Conservation (phyloP, 768 basidiomycete genomes). For the Boletus patriciae region DNA sequence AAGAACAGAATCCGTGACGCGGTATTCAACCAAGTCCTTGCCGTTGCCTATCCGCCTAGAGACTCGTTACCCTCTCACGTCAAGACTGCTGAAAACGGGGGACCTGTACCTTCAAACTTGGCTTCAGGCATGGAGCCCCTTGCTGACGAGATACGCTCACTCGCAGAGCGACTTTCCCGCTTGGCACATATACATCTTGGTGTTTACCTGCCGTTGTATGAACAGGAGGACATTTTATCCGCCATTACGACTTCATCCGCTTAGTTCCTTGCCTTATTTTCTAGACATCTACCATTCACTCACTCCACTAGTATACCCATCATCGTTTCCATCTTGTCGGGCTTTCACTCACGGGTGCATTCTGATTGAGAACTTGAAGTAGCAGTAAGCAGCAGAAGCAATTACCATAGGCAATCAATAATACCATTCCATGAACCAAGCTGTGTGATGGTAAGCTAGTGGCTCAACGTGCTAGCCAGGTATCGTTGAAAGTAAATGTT, state of each 20-base stretch:
- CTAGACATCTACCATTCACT: constrained; percentile 25
- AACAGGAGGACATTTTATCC: constrained; percentile 50
- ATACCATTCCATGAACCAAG: constrained; percentile 16
- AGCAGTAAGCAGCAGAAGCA: constrained; percentile 29
- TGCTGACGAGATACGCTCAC: constrained; percentile 58
- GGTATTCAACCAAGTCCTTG: constrained; percentile 60
- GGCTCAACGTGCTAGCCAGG: not conserved
- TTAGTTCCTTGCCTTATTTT: constrained; percentile 18
- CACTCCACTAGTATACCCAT: constrained; percentile 29
- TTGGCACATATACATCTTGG: constrained; percentile 73
- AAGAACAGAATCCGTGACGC: constrained; percentile 62
- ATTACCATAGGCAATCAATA: constrained; percentile 32
- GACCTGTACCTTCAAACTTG: constrained; percentile 14
- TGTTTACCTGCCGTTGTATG: constrained; percentile 76
- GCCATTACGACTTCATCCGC: constrained; percentile 17
- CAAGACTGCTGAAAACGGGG: constrained; percentile 26
- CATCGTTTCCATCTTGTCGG: constrained; percentile 30
- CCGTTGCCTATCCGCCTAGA: constrained; percentile 49
- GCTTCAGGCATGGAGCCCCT: constrained; percentile 72
- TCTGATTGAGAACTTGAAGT: constrained; percentile 28
- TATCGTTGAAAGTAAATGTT: not conserved
- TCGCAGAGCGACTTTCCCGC: constrained; percentile 70
- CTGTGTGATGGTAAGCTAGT: not conserved
- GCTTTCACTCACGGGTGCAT: constrained; percentile 24
- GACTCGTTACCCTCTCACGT: constrained; percentile 35